phyloP scores from a whole-genome alignment of 139 green algal species.

The Ulvella scutata region DNA sequence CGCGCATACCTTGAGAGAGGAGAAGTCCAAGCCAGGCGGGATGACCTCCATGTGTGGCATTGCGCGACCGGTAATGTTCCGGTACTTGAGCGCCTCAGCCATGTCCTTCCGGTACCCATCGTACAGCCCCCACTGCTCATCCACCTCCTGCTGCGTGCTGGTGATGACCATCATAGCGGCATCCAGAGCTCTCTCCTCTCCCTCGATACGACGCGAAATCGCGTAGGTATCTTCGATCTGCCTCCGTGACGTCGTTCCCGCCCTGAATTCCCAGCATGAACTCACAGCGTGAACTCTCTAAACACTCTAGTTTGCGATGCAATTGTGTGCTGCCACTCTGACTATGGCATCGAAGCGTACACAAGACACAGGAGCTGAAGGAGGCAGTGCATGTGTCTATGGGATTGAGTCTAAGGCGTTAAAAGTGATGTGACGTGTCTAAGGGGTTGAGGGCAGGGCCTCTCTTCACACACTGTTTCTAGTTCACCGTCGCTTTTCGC shows the following conservation, averaged over 20 bases:
- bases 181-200: slow-evolving; percentile 82
- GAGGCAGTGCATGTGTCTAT: too few relatives aligned
- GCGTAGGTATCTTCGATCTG: slow-evolving; percentile 83
- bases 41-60: slow-evolving; percentile 84
- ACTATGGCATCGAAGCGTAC: too few relatives aligned
- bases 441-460: too few relatives aligned
- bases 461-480: too few relatives aligned
- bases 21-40: slow-evolving; percentile 77
- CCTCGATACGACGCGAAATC: slow-evolving; percentile 78
- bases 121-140: slow-evolving; percentile 91
- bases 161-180: slow-evolving; percentile 72
- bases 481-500: too few relatives aligned
- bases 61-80: slow-evolving; percentile 44
- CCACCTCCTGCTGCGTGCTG: slow-evolving; percentile 76
- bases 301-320: too few relatives aligned
- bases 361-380: too few relatives aligned
- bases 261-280: too few relatives aligned
- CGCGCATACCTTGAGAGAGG: slow-evolving; percentile 28
- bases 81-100: slow-evolving; percentile 24
- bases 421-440: too few relatives aligned
- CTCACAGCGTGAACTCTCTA: too few relatives aligned
- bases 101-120: slow-evolving; percentile 41
- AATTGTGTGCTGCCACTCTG: too few relatives aligned
- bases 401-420: too few relatives aligned
- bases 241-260: slow-evolving; percentile 40